Evolutionary conservation across 2,329 filamentous ascomycete species (phyloP), one percentile per base, ranked within the genome.

Genomic region (Ilyonectria robusta): DNA sequence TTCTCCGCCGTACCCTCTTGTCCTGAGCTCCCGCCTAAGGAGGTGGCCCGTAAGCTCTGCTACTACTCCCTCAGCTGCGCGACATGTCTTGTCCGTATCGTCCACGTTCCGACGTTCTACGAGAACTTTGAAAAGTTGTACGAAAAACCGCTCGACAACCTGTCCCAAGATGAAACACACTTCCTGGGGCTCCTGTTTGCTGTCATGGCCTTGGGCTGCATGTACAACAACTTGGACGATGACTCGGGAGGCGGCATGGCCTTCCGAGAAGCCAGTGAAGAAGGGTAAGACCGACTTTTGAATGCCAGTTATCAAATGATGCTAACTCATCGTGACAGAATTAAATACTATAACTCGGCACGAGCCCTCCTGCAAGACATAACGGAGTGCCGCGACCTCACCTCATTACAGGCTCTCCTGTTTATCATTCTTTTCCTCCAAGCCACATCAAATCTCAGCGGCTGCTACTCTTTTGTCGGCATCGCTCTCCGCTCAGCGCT

Each of bases 361-460:
- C 87, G 92, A 62, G 82, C 88, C 48, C 84, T 94, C 64, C 82
- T 95, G 54, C 85, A 88, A 63, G 89, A 91, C 68, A 83, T 91
- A 48, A 89, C 89, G 1, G 89, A 91, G 66, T 94, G 92, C 72
- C 89, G 93, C 53, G 93, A 95, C 76, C 83, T 95, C 48, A 88
- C 86, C 21, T 93, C 93, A 1, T 82, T 95, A 9, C 93, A 96
- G 78, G 89, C 92, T 2, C 85, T 96, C 7, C 82, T 94, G 21
- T 94, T 94, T 77, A 93, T 94, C 87, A 92, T 94, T 55, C 83
- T 95, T 3, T 96, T 95, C 76, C 85, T 95, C 1, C 93, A 96
- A 76, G 90, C 92, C 2, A 93, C 93, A 2, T 92, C 93, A 10
- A 93, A 94, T 76, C 82, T 95, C 33, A 93, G 91, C 76, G 92